Evolutionary conservation across 148 eudicot species (phyloP), one percentile per base, ranked within the genome.

Genomic region (Cornus suecica): DNA sequence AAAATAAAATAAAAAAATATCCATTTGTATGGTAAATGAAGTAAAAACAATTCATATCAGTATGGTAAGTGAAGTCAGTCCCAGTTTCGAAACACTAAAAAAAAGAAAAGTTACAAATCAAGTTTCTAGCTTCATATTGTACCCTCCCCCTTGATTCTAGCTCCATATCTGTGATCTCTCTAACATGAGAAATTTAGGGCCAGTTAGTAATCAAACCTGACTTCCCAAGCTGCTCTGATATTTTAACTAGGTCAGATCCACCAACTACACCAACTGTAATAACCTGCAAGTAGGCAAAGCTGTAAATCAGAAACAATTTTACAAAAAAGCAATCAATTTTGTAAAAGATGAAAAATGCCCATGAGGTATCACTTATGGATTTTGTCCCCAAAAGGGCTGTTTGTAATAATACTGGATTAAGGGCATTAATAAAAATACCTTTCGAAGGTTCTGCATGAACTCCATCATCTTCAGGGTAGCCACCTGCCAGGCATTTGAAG

Each of bases 221-320:
- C 58, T 80, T 83, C n/a, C 99, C 99, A 67, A 95, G 97, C 84
- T 95, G 99, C 81, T 95, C 99, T 27, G 99, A 88, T 81, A 93
- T 95, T 91, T 95, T 95, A 78, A 86, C 86, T 26, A 92, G 86
- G 83, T 95, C 97, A 23, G 99, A 95, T 77, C 99, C 99, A 70
- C 99, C 99, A 85, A 92, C 99, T 68, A 95, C 89, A 74, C 99
- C 99, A 78, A 95, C 83, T 54, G 94, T 84, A 16, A 91, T 89
- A 78, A 92, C 97, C 97, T 95, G 86, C 66, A 74, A 20, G 62
- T 37, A 83, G 72, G 27, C 42, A 70, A 71, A 77, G 63, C 34
- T 14, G 34, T 73, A 45, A 65, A 58, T 13, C 24, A 28, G 69
- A 65, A 15, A 28, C 22, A 41, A 70, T 51, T 22, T 52, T 54